Evolutionary conservation across 306 rosid genomes (phyloP), one percentile per base, ranked within the genome.

Genomic region (Amphicarpaea edgeworthii): DNA sequence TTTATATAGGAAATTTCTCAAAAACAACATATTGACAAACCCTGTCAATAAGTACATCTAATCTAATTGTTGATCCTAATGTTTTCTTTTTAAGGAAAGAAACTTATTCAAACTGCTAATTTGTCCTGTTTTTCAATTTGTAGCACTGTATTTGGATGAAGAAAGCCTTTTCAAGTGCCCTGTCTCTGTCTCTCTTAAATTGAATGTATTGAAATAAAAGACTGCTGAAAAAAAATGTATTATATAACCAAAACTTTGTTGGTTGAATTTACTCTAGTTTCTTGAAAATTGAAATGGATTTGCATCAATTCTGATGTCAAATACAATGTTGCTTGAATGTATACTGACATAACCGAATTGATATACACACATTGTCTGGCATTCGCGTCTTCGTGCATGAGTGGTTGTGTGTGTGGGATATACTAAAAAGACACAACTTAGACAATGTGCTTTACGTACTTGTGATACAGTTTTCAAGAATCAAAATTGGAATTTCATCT

Each of bases 11-110:
- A 63, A 76, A 79, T 66, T 84, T 79, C 70, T 42, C 77, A 70
- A 30, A 77, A 77, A 51, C 78, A 69, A 83, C 82, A 66, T 71
- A 57, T 73, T 37, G 75, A 21, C 47, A 71, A 43, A 70, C 77
- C 66, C 77, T 65, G 73, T 74, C 60, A 70, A 75, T 71, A 75
- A 86, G 64, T 76, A 80, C 79, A 83, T 76, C 80, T 50, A 21
- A n/a, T n/a, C n/a, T n/a, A 75, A 75, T 58, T 83, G 58, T 70
- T 61, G 45, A 51, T 76, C 86, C 77, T 70, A 38, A 68, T 75
- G 42, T 68, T 19, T 42, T 15, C 46, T 10, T 42, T 41, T 47
- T 30, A 8, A 11, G 7, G 14, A 57, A 59, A 30, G 4, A 32
- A 26, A 8, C 69, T 73, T 42, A 70, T 72, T 77, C 55, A 12